Conservation (phyloP, 2,329 filamentous ascomycete genomes). For the Emericellopsis cladophorae region DNA sequence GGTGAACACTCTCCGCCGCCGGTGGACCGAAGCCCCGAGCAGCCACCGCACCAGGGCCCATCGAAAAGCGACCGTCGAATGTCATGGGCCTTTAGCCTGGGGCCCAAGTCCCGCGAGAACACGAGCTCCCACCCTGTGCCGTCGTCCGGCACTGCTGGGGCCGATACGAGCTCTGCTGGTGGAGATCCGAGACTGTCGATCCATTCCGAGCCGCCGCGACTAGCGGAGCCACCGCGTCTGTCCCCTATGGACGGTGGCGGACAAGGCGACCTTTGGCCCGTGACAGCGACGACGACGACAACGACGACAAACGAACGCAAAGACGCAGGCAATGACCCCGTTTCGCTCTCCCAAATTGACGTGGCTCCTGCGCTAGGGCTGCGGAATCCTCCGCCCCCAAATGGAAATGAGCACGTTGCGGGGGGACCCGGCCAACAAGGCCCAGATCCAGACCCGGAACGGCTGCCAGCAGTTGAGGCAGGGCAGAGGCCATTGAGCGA, state of each 20-base stretch:
- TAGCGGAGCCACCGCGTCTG: not conserved
- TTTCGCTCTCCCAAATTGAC: too few species aligned
- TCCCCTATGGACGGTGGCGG: not conserved
- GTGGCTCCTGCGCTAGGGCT: too few species aligned
- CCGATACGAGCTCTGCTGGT: too few species aligned
- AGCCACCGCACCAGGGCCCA: not conserved
- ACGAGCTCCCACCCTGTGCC: not conserved
- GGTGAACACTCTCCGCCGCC: constrained; percentile 20
- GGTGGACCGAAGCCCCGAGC: constrained; percentile 18
- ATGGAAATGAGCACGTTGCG: not conserved
- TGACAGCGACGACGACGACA: too few species aligned
- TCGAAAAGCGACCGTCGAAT: constrained; percentile 24
- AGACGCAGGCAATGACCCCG: too few species aligned
- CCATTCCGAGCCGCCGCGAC: not conserved
- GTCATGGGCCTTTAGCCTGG: constrained; percentile 29
- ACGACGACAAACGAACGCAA: too few species aligned
- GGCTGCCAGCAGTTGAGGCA: not conserved
- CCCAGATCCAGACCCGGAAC: not conserved
- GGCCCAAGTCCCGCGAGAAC: constrained; percentile 12
- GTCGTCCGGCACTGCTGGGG: not conserved
- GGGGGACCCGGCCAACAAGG: not conserved
- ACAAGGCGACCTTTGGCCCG: too few species aligned
- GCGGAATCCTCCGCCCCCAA: not conserved
- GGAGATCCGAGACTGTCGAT: not conserved
- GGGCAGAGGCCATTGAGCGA: not conserved